Percentiles rank a stretch among this genome's conserved stretches.
phyloP scores from a whole-genome alignment of 768 basidiomycete species.

The Tylopilus cervinicoccineus region DNA sequence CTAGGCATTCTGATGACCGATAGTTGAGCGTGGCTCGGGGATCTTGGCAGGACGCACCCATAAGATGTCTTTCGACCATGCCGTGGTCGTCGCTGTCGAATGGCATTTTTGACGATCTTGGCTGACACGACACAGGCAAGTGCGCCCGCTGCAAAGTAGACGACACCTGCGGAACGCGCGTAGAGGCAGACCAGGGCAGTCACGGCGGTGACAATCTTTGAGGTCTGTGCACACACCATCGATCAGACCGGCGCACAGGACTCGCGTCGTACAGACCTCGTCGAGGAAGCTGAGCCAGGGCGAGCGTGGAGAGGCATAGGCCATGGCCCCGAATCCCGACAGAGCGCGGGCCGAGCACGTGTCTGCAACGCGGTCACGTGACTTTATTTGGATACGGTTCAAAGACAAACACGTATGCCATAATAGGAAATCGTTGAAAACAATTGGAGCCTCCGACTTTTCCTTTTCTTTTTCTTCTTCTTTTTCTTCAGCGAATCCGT shows the following conservation, averaged over 20 bases:
- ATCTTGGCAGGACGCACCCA: conserved; percentile 48
- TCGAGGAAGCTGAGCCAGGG: conserved; percentile 32
- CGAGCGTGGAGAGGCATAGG: conserved; percentile 7
- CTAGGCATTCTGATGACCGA: conserved; percentile 67
- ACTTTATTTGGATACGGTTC: conserved; percentile 29
- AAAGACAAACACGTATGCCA: conserved; percentile 25
- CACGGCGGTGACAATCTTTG: conserved; percentile 48
- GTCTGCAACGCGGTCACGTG: conserved; percentile 29
- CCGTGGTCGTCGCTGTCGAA: conserved; percentile 64
- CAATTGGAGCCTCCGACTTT: too few relatives aligned
- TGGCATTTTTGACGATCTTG: conserved; percentile 54
- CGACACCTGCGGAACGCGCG: conserved; percentile 58
- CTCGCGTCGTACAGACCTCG: conserved; percentile 20
- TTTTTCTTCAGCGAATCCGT: conserved; percentile 9
- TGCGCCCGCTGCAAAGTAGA: conserved; percentile 58
- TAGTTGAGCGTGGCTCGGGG: neutral
- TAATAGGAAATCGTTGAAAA: conserved; percentile 22
- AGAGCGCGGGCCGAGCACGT: neutral
- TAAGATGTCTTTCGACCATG: conserved; percentile 51
- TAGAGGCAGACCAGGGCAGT: conserved; percentile 50
- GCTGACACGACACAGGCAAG: conserved; percentile 52
- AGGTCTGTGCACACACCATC: conserved; percentile 42
- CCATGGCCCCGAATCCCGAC: too few relatives aligned
- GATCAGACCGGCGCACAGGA: neutral
- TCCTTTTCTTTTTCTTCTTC: conserved; percentile 15